Base-by-base conservation (phyloP, 78 protist species). In the Dictyostelium purpureum region DNA sequence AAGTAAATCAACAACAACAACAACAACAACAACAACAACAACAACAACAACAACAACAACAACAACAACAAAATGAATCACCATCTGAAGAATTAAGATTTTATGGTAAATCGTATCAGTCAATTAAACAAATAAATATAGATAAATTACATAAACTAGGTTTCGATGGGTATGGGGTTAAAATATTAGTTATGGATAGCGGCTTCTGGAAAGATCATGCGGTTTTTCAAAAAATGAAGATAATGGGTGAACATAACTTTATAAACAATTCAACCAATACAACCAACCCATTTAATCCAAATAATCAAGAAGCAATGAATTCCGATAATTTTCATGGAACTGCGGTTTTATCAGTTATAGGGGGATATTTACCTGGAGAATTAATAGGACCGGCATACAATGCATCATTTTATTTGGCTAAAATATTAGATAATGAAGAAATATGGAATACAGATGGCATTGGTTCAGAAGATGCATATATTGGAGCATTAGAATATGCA, bases 241-340 rank as follows among this genome's bases (percentile, higher is more conserved):
- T 92, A 0, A 18, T 69, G 16, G 77, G 35, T 35, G 70, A 56
- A 43, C 57, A 82, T 56, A 83, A 92, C 31, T 92, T 92, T 19
- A 67, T 82, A 19, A 54, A 73, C 38, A 65, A 82, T 42, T 5
- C 31, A 45, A 33, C 18, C 9, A 65, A 88, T n/a, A 76, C 77
- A 2, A 37, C n/a, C n/a, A n/a, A n/a, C n/a, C n/a, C n/a, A n/a
- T n/a, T n/a, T n/a, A n/a, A n/a, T n/a, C n/a, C 28, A 26, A 54
- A 82, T 43, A 70, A 77, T 24, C 80, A 77, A 75, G 69, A 63
- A 9, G 26, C 16, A 43, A 52, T 14, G 33, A 42, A 14, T 61
- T 74, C 14, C n/a, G 83, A 83, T 57, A 83, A 83, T 26, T 38
- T 9, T 12, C 95, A 90, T 67, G 95, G 95, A 2, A 90, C 95